Percentiles rank a stretch among this genome's conserved stretches.
Evolutionary conservation across 1,284 basidiomycete genomes (phyloP).

Genomic region (Pascua guehoae): DNA sequence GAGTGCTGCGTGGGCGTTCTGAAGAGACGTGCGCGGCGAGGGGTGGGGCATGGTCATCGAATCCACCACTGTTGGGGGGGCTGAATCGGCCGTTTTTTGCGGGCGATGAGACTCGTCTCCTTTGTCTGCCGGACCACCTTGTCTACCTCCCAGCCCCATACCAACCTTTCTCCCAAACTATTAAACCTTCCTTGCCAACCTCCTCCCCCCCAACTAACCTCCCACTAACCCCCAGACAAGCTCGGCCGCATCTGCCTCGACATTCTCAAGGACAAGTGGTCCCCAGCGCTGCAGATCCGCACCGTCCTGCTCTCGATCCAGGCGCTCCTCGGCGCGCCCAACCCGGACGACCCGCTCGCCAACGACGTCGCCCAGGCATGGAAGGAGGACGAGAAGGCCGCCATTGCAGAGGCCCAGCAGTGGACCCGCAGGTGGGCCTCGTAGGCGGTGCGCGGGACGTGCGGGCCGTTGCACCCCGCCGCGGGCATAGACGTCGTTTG

Average conservation of each 20-base stretch:
- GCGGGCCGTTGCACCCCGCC: too few species aligned
- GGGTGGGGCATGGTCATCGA: neutral
- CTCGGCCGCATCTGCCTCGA: constrained; percentile 97
- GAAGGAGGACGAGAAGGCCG: constrained; percentile 93
- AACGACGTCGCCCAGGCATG: constrained; percentile 90
- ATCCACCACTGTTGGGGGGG: too few species aligned
- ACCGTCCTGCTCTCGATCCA: constrained; percentile 96
- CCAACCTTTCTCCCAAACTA: too few species aligned
- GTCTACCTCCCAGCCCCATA: neutral
- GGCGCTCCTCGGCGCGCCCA: constrained; percentile 89
- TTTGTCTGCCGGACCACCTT: neutral
- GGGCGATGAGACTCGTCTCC: neutral
- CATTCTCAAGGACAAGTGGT: constrained; percentile 99
- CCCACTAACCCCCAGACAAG: constrained; percentile 63
- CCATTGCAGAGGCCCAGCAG: constrained; percentile 81
- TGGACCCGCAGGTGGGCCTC: constrained; percentile 62
- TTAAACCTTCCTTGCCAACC: too few species aligned
- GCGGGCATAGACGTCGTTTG: too few species aligned
- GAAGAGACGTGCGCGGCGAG: too few species aligned
- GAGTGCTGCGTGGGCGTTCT: constrained; percentile 20
- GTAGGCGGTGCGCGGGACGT: neutral
- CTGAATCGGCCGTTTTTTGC: neutral
- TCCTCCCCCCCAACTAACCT: neutral
- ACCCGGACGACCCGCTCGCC: constrained; percentile 98
- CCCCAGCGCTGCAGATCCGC: constrained; percentile 94